Conservation (phyloP, 2,329 filamentous ascomycete genomes). For the Trichoderma simmonsii region DNA sequence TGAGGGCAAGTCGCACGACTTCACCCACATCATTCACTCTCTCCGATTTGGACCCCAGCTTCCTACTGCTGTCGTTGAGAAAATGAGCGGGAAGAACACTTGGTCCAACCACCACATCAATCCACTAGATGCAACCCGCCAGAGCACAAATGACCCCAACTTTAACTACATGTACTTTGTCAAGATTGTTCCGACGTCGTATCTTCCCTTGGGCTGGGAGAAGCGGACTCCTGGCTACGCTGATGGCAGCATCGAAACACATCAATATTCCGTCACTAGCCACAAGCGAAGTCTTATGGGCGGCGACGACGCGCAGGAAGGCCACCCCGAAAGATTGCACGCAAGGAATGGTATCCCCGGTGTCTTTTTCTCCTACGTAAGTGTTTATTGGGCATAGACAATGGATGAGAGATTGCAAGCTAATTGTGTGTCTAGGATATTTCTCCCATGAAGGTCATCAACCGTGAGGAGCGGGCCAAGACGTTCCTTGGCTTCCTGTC, state of each 20-base stretch:
- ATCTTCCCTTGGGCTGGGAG: conserved; percentile 88
- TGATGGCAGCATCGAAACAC: conserved; percentile 75
- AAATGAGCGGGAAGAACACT: conserved; percentile 49
- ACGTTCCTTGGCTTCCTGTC: conserved; percentile 89
- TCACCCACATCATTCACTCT: conserved; percentile 83
- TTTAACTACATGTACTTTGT: conserved; percentile 99
- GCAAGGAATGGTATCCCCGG: conserved; percentile 90
- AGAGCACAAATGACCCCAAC: conserved; percentile 74
- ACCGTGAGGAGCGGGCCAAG: conserved; percentile 86
- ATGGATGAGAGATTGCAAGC: neutral
- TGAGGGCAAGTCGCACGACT: conserved; percentile 71
- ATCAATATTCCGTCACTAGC: conserved; percentile 97
- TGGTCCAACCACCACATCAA: conserved; percentile 93
- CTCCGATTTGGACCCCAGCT: conserved; percentile 92
- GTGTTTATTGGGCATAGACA: conserved; percentile 34
- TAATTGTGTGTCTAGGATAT: conserved; percentile 64
- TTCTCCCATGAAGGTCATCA: conserved; percentile 99
- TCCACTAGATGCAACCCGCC: conserved; percentile 77
- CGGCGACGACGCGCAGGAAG: conserved; percentile 79
- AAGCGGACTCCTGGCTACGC: conserved; percentile 44
- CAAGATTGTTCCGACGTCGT: conserved; percentile 96
- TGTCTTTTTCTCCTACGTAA: conserved; percentile 96
- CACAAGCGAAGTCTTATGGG: conserved; percentile 86
- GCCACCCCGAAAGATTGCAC: conserved; percentile 88
- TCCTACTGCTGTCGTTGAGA: conserved; percentile 65